Base-by-base conservation (phyloP, 345 rosid genomes). In the Clausena lansium region DNA sequence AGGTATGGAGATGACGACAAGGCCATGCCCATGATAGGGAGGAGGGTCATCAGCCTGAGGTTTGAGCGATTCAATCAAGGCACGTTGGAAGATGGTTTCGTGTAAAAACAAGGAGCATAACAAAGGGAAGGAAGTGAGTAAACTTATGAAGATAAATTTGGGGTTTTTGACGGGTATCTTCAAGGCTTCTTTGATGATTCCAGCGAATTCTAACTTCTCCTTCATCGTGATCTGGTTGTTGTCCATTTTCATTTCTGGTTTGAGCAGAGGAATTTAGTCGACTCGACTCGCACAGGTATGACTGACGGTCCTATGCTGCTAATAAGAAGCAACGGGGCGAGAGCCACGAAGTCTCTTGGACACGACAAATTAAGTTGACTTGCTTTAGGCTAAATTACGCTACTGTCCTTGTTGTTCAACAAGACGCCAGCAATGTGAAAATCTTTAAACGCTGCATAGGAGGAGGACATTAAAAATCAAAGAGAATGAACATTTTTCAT, bases 121-220 rank as follows among this genome's bases (percentile, higher is more conserved):
- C 30, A 78, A 71, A 54, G 90, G 88, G 19, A 84, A 36, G 67
- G 82, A 68, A n/a, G 76, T 50, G 47, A 85, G 35, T 61, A 82
- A 32, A 35, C 55, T 74, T 71, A 81, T 71, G 67, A 85, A 47
- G 77, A 80, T 9, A 57, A 85, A 73, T 25, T 55, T 74, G 64
- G 73, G 32, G 64, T 76, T 79, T 75, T 66, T 24, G 1, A 2
- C 25, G n/a, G 81, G 76, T 57, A 85, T 27, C 66, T 41, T 64
- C 0, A 52, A 30, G 9, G 87, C 78, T 74, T 75, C 78, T 65
- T 80, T 82, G 78, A 85, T 67, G 24, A 82, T 57, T 6, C 67
- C 74, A 22, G 71, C n/a, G 70, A 79, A 75, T 13, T 67, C 78
- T 2, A 74, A 82, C 67, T 85, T 84, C 70, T 78, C 77, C 57